A percentile compares a stretch with the other conserved stretches of the same genome.
Conservation (phyloP, 2,329 filamentous ascomycete genomes). For the Nigrograna mackinnonii region DNA sequence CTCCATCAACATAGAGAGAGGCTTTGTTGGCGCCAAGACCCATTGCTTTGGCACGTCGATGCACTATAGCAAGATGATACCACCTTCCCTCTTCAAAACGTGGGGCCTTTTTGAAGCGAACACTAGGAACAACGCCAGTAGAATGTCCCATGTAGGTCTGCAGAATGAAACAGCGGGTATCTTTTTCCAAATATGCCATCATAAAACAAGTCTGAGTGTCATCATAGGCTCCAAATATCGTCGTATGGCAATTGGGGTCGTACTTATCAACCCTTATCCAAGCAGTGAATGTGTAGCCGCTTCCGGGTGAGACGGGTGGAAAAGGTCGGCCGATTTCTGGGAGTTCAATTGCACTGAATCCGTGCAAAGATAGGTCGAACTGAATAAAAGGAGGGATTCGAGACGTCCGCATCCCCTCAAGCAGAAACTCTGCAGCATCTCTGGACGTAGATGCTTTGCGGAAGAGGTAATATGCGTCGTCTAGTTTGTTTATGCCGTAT, state of each 20-base stretch:
- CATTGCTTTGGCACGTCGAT: slow-evolving; percentile 69
- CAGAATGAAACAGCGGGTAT: slow-evolving; percentile 90
- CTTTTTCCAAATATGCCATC: slow-evolving; percentile 89
- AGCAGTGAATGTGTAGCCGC: slow-evolving; percentile 84
- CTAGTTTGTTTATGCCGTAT: slow-evolving; percentile 77
- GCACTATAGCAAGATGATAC: slow-evolving; percentile 93
- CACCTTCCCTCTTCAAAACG: slow-evolving; percentile 76
- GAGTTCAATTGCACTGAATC: slow-evolving; percentile 88
- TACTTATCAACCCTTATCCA: slow-evolving; percentile 91
- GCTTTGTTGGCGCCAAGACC: slow-evolving; percentile 78
- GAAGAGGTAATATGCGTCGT: slow-evolving; percentile 80
- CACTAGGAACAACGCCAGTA: slow-evolving; percentile 70
- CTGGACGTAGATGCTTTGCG: slow-evolving; percentile 57
- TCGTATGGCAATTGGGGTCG: slow-evolving; percentile 84
- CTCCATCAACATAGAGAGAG: slow-evolving; percentile 87
- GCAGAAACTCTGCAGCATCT: slow-evolving; percentile 67
- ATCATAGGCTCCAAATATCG: slow-evolving; percentile 94
- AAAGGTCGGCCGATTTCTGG: slow-evolving; percentile 83
- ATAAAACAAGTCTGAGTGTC: slow-evolving; percentile 90
- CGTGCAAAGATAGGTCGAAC: slow-evolving; percentile 87
- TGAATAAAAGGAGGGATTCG: slow-evolving; percentile 84
- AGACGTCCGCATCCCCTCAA: slow-evolving; percentile 74
- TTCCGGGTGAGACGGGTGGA: slow-evolving; percentile 72
- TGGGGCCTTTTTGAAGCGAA: slow-evolving; percentile 89
- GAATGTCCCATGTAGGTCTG: slow-evolving; percentile 90